Evolutionary conservation across 192 early-diverging fungal species (phyloP).

Genomic region (Mortierella antarctica): DNA sequence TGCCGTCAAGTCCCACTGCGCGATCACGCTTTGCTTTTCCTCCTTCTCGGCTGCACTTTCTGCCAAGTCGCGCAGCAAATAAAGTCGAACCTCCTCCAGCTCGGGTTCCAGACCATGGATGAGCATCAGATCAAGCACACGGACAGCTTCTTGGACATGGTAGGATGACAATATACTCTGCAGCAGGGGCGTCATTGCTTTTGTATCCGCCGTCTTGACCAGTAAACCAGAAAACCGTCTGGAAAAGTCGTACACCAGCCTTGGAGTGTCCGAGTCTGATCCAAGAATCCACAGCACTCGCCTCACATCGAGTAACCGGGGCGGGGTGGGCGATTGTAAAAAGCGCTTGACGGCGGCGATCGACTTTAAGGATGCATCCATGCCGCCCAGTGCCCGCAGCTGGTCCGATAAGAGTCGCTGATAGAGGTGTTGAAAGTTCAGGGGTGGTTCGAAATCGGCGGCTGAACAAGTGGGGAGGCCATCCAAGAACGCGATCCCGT

Average conservation of each 20-base stretch:
- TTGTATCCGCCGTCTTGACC: conserved; percentile 4
- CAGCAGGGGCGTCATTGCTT: conserved; percentile 14
- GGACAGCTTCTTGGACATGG: conserved; percentile 19
- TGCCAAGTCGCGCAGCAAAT: conserved; percentile 1
- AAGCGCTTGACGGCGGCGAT: no score
- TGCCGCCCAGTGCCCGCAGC: no score
- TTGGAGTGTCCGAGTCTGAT: not conserved
- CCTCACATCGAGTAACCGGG: not conserved
- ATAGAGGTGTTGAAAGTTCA: not conserved
- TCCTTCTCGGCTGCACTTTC: not conserved
- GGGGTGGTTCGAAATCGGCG: not conserved
- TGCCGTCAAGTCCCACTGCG: conserved; percentile 19
- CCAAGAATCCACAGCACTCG: not conserved
- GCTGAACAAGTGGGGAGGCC: not conserved
- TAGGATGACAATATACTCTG: conserved; percentile 2
- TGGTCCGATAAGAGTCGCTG: no score
- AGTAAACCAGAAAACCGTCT: conserved; percentile 24
- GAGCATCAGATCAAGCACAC: conserved; percentile 27
- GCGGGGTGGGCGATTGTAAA: no score
- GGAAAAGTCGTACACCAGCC: not conserved
- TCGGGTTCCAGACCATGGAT: conserved; percentile 4
- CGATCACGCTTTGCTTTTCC: not conserved
- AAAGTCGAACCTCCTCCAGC: conserved; percentile 10
- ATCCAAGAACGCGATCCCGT: conserved; percentile 33
- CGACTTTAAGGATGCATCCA: no score